Percentiles rank a stretch among this genome's conserved stretches.
Evolutionary conservation across 2,329 filamentous ascomycete genomes (phyloP).

Genomic region (Cytospora paraplurivora): DNA sequence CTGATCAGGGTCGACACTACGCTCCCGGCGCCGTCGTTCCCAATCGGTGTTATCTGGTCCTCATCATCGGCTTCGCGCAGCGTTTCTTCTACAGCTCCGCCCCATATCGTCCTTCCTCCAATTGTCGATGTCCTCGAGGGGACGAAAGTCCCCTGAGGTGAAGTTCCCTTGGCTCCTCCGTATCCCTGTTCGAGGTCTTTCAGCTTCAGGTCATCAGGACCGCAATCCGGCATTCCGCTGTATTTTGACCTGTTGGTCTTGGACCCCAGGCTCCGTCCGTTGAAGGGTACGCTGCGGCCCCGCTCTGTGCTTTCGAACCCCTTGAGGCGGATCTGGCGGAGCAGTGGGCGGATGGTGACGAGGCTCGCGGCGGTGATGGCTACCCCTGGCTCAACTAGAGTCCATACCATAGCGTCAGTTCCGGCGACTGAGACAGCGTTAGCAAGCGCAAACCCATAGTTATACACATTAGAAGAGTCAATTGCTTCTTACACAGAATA

Average conservation of each 20-base stretch:
- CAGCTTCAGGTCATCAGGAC: conserved; percentile 43
- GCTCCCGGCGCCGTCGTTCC: conserved; percentile 7
- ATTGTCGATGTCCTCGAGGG: conserved; percentile 7
- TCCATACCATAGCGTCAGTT: conserved; percentile 59
- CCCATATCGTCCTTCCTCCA: conserved; percentile 6
- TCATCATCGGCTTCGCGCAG: conserved; percentile 31
- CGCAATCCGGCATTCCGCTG: conserved; percentile 39
- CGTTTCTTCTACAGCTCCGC: conserved; percentile 14
- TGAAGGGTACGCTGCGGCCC: conserved; percentile 38
- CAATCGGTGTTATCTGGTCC: conserved; percentile 26
- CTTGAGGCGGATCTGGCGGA: conserved; percentile 49
- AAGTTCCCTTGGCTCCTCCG: conserved; percentile 12
- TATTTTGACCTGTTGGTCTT: conserved; percentile 7
- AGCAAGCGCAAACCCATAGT: neutral
- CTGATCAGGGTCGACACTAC: conserved; percentile 36
- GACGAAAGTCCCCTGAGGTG: conserved; percentile 14
- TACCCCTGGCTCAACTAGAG: conserved; percentile 57
- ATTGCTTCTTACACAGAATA: conserved; percentile 48
- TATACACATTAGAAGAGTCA: too few relatives aligned
- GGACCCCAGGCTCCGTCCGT: conserved; percentile 32
- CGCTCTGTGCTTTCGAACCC: conserved; percentile 49
- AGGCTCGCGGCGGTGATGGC: conserved; percentile 57
- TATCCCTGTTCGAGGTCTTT: conserved; percentile 38
- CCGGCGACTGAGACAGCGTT: conserved; percentile 42
- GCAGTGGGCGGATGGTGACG: conserved; percentile 56